Percentiles rank a stretch among this genome's conserved stretches.
These are phyloP conservation scores for Lactarius pseudohatsudake DNA, from an alignment of 768 basidiomycete species.

Conservation along the genomic window DNA sequence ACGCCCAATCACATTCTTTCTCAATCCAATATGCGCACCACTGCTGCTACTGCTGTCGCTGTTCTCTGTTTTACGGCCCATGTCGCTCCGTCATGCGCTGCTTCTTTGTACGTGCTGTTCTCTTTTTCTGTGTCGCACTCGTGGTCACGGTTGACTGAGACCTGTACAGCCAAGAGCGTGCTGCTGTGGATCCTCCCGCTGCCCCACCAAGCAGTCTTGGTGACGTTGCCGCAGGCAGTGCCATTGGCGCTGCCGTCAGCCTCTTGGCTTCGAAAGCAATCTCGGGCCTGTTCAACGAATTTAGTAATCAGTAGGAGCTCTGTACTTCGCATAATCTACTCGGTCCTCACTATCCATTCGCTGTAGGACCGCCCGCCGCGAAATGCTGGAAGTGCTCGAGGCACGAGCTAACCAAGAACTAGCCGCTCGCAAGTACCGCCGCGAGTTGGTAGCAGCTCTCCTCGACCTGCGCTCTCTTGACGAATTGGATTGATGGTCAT, in stretches of 20 bases:
- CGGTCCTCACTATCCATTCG: neutral
- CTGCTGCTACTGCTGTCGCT: neutral
- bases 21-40: slow-evolving; percentile 6
- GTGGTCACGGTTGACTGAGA: neutral
- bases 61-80: neutral
- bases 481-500: slow-evolving; percentile 6
- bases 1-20: neutral
- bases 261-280: neutral
- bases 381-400: neutral
- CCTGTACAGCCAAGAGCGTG: neutral
- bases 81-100: neutral
- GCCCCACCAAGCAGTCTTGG: neutral
- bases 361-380: neutral
- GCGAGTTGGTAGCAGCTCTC: neutral
- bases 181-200: neutral
- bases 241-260: neutral
- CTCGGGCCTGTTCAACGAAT: neutral
- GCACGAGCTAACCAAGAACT: slow-evolving; percentile 6
- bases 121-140: neutral
- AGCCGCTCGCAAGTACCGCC: neutral
- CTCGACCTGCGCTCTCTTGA: neutral
- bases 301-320: neutral
- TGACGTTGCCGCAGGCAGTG: neutral
- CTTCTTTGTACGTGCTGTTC: neutral
- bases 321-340: neutral